Conservation (phyloP, 2,329 filamentous ascomycete genomes). For the Pyrenophora tritici-repentis region DNA sequence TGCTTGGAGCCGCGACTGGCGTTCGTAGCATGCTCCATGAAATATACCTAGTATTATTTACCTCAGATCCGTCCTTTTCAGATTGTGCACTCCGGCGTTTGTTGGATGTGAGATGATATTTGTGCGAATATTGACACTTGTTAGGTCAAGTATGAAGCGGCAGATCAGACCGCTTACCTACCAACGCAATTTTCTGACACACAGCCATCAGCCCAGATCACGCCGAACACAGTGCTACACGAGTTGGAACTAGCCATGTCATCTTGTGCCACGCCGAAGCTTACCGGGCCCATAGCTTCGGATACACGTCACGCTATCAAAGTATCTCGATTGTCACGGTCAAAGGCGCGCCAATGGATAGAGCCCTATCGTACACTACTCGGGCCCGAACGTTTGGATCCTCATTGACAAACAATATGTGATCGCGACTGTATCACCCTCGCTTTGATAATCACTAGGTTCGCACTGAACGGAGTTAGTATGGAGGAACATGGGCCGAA, state of each 20-base stretch:
- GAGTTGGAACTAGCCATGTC: not conserved
- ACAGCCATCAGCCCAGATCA: not conserved
- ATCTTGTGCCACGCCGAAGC: not conserved
- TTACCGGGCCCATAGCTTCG: not conserved
- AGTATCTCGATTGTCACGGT: too few species aligned
- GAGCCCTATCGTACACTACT: not conserved
- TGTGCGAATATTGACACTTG: not conserved
- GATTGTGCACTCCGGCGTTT: not conserved
- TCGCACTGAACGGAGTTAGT: not conserved
- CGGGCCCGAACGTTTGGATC: not conserved
- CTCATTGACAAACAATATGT: conserved; percentile 4
- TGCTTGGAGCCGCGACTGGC: conserved; percentile 30
- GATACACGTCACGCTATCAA: not conserved
- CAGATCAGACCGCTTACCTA: too few species aligned
- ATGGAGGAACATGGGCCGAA: not conserved
- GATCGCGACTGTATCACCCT: not conserved
- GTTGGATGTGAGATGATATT: not conserved
- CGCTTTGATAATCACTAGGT: not conserved
- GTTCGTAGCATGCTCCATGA: conserved; percentile 26
- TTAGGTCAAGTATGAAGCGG: too few species aligned
- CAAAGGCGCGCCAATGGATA: too few species aligned
- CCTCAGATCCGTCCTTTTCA: not conserved
- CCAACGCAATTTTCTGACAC: too few species aligned
- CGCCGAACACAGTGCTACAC: not conserved
- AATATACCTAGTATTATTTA: conserved; percentile 30